Evolutionary conservation across 2,329 filamentous ascomycete genomes (phyloP), one percentile per base, ranked within the genome.

Genomic region (Fusarium phyllophilum): DNA sequence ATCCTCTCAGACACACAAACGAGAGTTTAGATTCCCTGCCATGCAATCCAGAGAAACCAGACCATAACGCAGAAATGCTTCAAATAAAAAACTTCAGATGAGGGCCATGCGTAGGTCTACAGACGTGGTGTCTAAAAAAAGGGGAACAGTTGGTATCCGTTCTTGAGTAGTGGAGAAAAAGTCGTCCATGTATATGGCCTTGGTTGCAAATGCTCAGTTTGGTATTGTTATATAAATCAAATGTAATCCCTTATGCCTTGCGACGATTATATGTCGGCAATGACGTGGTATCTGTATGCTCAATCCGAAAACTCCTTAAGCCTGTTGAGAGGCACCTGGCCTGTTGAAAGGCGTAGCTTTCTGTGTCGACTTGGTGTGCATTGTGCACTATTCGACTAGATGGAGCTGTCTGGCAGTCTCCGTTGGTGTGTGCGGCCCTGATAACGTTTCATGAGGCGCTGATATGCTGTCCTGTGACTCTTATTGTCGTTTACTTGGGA

Each of bases 271-370:
- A 60, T 68, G 68, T 72, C 74, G 72, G 70, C 56, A 75, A 69
- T 18, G 41, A 24, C 33, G 45, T 69, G 69, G 68, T 71, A 68
- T 66, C 62, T 68, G 26, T 68, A 34, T 42, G 33, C 72, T 60
- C 58, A 41, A 58, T 63, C 62, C 49, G 68, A 71, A 77, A 74
- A 67, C 68, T 76, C 74, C 70, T 77, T 72, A 61, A 70, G 68
- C 76, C 77, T 78, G 77, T 78, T 78, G 77, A 78, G 74, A 78
- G 77, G 68, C 72, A 63, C 68, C 52, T 58, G 67, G 68, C 76
- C 77, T 78, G 77, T 78, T 78, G 77, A 78, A 78, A 78, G 72
- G 75, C 70, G 64, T 73, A 68, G 73, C 52, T 75, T 70, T 70
- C 76, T 70, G 58, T 62, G 68, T 62, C 63, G 73, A 71, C 61